Base-by-base conservation (phyloP, 1,284 basidiomycete genomes). In the Microbotryum intermedium region DNA sequence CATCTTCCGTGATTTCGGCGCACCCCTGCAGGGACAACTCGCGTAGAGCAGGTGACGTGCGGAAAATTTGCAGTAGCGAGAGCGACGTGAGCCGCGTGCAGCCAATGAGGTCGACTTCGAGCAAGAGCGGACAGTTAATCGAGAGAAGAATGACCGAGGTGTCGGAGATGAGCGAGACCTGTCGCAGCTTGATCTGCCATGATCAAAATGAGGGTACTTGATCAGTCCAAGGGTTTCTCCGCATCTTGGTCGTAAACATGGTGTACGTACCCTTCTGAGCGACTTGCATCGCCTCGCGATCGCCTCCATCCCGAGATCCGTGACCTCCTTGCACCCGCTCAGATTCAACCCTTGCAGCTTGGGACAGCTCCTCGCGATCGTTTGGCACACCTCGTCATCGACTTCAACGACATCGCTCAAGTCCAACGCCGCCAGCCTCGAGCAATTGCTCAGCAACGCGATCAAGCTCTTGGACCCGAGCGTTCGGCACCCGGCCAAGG, bases 331-430 rank as follows among this genome's bases (percentile, higher is more conserved):
- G 78, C 95, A 98, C 8, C 86, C 86, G 26, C 84, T 83, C 48
- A 98, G 78, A 74, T 97, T 98, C 74, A 97, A 84, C 44, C 94
- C 95, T 73, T 97, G 95, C 18, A 97, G 76, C 60, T 84, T 84
- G 63, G 78, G 82, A 54, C 89, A 88, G 34, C 82, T 80, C 55
- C 76, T 72, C 20, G 89, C 89, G 26, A 94, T 80, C 30, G 82
- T 82, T 46, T 82, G 76, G 60, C 93, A 78, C 56, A 90, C 84
- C 28, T 77, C 75, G 74, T 92, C 85, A 43, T 85, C 83, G 8
- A 86, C 84, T 53, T 83, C 80, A 13, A 74, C 72, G 18, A 91
- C 86, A 58, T 84, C 84, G 3, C 85, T 88, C 59, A 97, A 79
- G 76, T 99, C 94, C 68, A 97, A 80, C 21, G 93, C 89, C 57